A percentile compares a stretch with the other conserved stretches of the same genome.
These are phyloP conservation scores for Trametes cubensis DNA, from an alignment of 768 basidiomycete genomes.

Conservation along the genomic window DNA sequence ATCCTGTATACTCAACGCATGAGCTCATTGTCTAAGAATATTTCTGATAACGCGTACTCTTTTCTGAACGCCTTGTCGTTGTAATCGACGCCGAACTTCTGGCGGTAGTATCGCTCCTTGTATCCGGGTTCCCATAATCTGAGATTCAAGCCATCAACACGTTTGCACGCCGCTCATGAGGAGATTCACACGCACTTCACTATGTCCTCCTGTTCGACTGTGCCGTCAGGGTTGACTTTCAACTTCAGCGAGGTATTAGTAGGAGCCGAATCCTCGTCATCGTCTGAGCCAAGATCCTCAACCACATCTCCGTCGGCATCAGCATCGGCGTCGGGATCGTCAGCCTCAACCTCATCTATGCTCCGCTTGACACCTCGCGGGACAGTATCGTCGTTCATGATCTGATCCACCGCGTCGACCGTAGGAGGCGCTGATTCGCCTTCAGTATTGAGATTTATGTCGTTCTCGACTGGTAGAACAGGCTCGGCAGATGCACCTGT, in stretches of 20 bases:
- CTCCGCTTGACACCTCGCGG: constrained; percentile 50
- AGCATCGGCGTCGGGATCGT: constrained; percentile 41
- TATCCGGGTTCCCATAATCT: constrained; percentile 98
- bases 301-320: constrained; percentile 35
- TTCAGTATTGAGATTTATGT: constrained; percentile 11
- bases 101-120: constrained; percentile 89
- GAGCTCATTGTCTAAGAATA: not conserved
- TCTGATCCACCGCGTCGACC: constrained; percentile 21
- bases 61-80: constrained; percentile 74
- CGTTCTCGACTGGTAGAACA: constrained; percentile 11
- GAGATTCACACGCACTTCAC: constrained; percentile 68
- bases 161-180: not conserved
- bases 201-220: constrained; percentile 91
- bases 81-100: constrained; percentile 83
- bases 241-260: constrained; percentile 51
- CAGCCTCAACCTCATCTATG: constrained; percentile 45
- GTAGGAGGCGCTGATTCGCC: constrained; percentile 20
- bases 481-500: constrained; percentile 7
- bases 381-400: constrained; percentile 33
- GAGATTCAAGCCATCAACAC: constrained; percentile 19
- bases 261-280: constrained; percentile 48
- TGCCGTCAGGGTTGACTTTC: constrained; percentile 88
- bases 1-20: constrained; percentile 49
- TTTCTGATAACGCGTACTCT: constrained; percentile 51
- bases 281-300: constrained; percentile 22